A percentile compares a stretch with the other conserved stretches of the same genome.
phyloP scores from a whole-genome alignment of 202 grass and related monocot species.

The Carex arenaria region DNA sequence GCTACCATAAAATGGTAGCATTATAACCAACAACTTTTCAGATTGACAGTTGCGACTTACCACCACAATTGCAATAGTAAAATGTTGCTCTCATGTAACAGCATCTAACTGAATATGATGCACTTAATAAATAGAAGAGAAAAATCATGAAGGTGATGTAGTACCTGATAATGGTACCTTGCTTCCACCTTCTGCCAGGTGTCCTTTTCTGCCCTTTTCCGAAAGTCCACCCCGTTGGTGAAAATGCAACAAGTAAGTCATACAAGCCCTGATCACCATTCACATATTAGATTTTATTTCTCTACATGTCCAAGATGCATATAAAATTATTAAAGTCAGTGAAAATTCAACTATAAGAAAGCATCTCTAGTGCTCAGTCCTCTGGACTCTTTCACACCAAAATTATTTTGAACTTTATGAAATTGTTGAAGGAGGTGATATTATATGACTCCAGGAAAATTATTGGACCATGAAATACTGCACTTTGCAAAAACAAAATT shows the following conservation, averaged over 20 bases:
- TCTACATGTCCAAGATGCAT: background rate
- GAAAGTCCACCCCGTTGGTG: conserved; percentile 89
- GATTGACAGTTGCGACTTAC: background rate
- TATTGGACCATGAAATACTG: background rate
- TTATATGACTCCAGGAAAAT: background rate
- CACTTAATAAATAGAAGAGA: background rate
- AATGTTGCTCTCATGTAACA: background rate
- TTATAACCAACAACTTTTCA: background rate
- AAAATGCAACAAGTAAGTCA: conserved; percentile 91
- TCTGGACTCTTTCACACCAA: background rate
- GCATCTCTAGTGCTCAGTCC: background rate
- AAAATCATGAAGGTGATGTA: conserved; percentile 24
- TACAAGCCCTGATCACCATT: conserved; percentile 46
- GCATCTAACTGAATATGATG: conserved; percentile 2
- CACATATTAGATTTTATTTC: conserved; percentile 25
- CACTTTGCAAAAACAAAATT: background rate
- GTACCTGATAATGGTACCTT: conserved; percentile 89
- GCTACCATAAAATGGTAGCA: background rate
- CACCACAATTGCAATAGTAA: conserved; percentile 1
- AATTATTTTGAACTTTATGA: background rate
- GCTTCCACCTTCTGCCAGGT: conserved; percentile 75
- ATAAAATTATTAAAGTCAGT: background rate
- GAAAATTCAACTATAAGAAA: background rate
- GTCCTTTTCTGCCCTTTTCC: conserved; percentile 84
- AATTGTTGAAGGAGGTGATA: background rate